Evolutionary conservation across 2,329 filamentous ascomycete species (phyloP).

Genomic region (Ceratocystis eucalypticola): DNA sequence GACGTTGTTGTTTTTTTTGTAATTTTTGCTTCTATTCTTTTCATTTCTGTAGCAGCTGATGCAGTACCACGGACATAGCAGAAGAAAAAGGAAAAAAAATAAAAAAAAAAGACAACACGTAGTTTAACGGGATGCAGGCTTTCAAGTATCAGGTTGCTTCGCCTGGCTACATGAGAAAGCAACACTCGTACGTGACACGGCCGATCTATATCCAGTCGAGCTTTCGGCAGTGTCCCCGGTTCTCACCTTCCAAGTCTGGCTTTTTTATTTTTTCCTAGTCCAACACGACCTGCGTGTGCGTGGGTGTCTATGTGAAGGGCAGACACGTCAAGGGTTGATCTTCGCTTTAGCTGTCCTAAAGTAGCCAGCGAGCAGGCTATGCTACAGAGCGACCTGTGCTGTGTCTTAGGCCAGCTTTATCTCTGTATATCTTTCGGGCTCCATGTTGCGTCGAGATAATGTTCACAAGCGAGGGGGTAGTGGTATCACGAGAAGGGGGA

Average conservation of each 20-base stretch:
- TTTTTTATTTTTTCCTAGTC: background rate
- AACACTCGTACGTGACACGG: background rate
- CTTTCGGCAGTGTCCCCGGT: background rate
- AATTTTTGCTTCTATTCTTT: background rate
- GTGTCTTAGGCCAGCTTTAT: background rate
- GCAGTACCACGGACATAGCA: background rate
- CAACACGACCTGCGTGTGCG: no score
- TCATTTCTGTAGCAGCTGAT: background rate
- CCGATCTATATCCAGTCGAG: background rate
- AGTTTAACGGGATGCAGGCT: background rate
- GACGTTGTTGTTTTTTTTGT: background rate
- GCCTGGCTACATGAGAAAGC: background rate
- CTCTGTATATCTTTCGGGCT: background rate
- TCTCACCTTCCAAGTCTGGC: background rate
- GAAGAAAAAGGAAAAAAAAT: background rate
- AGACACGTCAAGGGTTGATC: no score
- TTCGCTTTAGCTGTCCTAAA: no score
- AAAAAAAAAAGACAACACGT: background rate
- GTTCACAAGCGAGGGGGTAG: background rate
- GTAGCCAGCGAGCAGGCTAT: no score
- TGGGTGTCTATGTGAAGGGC: no score
- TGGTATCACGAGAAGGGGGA: background rate
- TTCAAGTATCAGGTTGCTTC: background rate
- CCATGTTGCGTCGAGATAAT: background rate
- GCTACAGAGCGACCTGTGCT: no score